A percentile compares a stretch with the other conserved stretches of the same genome.
These are phyloP conservation scores for Penicillium polonicum DNA, from an alignment of 2,329 filamentous ascomycete species.

Conservation along the genomic window DNA sequence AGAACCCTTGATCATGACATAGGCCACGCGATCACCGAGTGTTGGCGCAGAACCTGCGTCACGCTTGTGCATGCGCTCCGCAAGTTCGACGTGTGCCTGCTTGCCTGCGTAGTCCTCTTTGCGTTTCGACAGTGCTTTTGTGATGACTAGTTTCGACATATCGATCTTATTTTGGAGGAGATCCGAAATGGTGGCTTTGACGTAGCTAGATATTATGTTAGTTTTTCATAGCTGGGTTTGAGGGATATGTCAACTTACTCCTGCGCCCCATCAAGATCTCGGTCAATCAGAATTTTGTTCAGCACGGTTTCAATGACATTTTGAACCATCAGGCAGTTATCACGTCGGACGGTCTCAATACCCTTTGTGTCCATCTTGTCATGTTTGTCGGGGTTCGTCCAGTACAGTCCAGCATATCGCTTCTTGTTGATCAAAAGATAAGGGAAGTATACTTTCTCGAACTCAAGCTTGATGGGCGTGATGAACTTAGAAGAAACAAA, in stretches of 20 bases:
- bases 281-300: slow-evolving; percentile 92
- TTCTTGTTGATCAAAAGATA: slow-evolving; percentile 99
- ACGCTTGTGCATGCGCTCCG: slow-evolving; percentile 93
- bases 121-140: slow-evolving; percentile 84
- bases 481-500: slow-evolving; percentile 90
- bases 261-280: slow-evolving; percentile 85
- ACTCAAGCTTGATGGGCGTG: slow-evolving; percentile 97
- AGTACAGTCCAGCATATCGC: slow-evolving; percentile 95
- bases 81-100: slow-evolving; percentile 94
- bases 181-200: slow-evolving; percentile 93
- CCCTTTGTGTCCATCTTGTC: slow-evolving; percentile 99
- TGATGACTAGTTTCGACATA: slow-evolving; percentile 99
- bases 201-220: slow-evolving; percentile 65
- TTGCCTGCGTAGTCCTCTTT: slow-evolving; percentile 77
- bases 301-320: slow-evolving; percentile 96
- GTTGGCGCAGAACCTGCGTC: slow-evolving; percentile 91
- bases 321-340: slow-evolving; percentile 93
- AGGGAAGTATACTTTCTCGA: slow-evolving; percentile 98
- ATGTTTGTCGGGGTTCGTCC: slow-evolving; percentile 90
- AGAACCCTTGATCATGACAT: slow-evolving; percentile 93
- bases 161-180: slow-evolving; percentile 96
- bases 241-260: slow-evolving; percentile 61
- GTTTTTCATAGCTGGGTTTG: slow-evolving; percentile 17
- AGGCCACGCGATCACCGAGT: slow-evolving; percentile 92
- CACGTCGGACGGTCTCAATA: slow-evolving; percentile 95